A percentile compares a stretch with the other conserved stretches of the same genome.
Evolutionary conservation across 768 basidiomycete species (phyloP).

Genomic region (Suillus sp.): DNA sequence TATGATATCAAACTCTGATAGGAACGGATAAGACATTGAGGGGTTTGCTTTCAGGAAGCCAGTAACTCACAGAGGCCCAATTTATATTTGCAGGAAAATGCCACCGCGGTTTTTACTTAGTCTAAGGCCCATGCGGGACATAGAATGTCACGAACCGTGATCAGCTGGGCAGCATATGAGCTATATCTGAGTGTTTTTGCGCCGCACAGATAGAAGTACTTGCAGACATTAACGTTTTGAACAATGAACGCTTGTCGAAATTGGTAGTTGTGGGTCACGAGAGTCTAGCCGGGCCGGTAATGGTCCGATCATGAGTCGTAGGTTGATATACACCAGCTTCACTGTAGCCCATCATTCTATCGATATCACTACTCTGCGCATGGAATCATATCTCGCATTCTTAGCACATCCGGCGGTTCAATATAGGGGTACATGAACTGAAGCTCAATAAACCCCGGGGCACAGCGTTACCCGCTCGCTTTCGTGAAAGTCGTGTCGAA

Average conservation of each 20-base stretch:
- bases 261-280: neutral
- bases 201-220: neutral
- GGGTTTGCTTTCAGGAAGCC: neutral
- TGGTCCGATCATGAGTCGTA: too few species aligned
- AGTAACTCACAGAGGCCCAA: neutral
- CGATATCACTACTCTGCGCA: neutral
- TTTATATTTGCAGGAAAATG: too few species aligned
- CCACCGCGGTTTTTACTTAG: neutral
- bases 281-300: neutral
- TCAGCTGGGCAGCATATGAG: neutral
- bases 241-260: too few species aligned
- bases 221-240: neutral
- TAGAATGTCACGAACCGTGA: neutral
- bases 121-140: too few species aligned
- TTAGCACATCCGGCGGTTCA: neutral
- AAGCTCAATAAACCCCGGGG: too few species aligned
- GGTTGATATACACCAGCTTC: too few species aligned
- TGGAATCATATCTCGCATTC: neutral
- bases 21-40: neutral
- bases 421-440: neutral
- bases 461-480: too few species aligned
- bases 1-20: conserved; percentile 3
- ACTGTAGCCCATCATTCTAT: neutral
- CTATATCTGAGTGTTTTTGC: neutral
- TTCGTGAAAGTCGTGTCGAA: too few species aligned